Base-by-base conservation (phyloP, 306 rosid species). In the Calophaca sinica region DNA sequence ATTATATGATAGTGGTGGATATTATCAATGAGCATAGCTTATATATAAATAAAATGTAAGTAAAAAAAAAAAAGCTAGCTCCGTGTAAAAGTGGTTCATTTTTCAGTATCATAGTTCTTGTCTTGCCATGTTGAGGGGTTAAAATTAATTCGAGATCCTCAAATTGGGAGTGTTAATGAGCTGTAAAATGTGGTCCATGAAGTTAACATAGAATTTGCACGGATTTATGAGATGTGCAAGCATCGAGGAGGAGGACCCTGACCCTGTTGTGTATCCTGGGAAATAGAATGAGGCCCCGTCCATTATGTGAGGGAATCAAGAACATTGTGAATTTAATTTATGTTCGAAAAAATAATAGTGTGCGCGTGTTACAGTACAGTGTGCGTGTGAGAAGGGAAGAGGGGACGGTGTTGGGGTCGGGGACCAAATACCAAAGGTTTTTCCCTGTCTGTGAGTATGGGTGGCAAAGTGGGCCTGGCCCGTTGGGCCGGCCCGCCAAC, bases 141-240 rank as follows among this genome's bases (percentile, higher is more conserved):
- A 59, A 79, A 58, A 73, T 32, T 51, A 62, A 64, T 49, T 52
- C 12, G 13, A 58, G 62, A 11, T 76, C 20, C 63, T 26, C 66
- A 70, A 70, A 70, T 70, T n/a, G 49, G 49, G 49, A 11, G 7
- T 15, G 35, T 29, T 63, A 26, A 65, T 42, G 77, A 59, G 53
- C 31, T 70, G 80, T 61, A 62, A 38, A 63, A 38, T 62, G 88
- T 85, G 89, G 92, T 85, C 91, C 88, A 10, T 10, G 33, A 3
- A 63, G 61, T 73, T 64, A 83, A 76, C 73, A 64, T 83, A 84
- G 79, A 64, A 76, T 73, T 72, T 73, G 78, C 85, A 74, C 77
- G 87, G 77, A 68, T 73, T 85, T 69, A 68, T 39, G 46, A 64
- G 66, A 75, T 73, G 78, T 45, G 83, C 45, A 45, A 68, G 61